Base-by-base conservation (phyloP, 73 alveolate genomes). In the Tetrahymena malaccensis region DNA sequence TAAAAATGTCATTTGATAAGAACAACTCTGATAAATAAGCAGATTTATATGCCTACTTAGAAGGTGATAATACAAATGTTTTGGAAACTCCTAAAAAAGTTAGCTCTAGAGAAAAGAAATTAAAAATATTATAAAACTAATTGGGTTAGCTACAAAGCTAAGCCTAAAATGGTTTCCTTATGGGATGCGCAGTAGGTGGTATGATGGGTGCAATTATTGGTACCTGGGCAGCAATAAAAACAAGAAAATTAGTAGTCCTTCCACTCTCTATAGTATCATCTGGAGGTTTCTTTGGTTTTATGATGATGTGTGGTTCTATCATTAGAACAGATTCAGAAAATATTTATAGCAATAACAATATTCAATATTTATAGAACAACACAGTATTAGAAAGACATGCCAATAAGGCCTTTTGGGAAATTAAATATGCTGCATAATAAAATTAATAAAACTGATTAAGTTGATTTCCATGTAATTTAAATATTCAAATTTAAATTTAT, bases 201-300 rank as follows among this genome's bases (percentile, higher is more conserved):
- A 94, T 94, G 31, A 85, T 94, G 43, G 96, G 96, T 55, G 93
- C 93, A 84, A 85, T 94, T 34, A 94, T 85, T 11, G 96, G 96
- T 43, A 55, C 85, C 21, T 94, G 96, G 96, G 94, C 93, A 38
- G 96, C 96, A 84, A 35, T 83, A 19, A 37, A 83, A 85, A 85
- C 93, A 34, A 85, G 93, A 43, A 94, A 84, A 85, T 35, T 94
- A 35, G 37, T 94, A 12, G 70, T 94, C 70, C 93, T 94, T 84
- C 96, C 96, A 43, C 85, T 94, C 43, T 94, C 96, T 35, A 85
- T 94, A 27, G 40, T 94, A 38, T 43, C 93, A 31, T 85, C 95
- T 84, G 96, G 96, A 12, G 96, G 96, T 4, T 85, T 94, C 93
- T 94, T 94, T 94, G 96, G 96, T 34, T 94, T 94, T 37, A 94